Evolutionary conservation across 371 early-diverging fungal species (phyloP).

Genomic region (Mortierella sp.): DNA sequence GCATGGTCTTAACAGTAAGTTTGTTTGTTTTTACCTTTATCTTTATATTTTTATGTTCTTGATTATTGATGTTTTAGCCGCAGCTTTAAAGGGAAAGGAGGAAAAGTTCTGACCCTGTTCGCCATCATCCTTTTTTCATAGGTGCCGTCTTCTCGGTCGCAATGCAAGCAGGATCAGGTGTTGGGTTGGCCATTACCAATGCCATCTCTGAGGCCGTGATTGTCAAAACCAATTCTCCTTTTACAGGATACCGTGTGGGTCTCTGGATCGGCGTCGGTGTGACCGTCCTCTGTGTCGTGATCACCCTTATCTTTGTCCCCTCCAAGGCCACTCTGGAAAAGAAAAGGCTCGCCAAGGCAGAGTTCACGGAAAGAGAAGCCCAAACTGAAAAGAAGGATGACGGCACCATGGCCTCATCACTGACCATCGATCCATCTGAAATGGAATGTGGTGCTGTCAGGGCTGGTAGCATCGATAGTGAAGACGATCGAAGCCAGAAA

Average conservation of each 20-base stretch:
- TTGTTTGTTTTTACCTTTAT: neutral
- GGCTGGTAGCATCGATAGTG: neutral
- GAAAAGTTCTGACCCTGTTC: neutral
- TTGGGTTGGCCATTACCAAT: slow-evolving; percentile 47
- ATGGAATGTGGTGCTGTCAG: neutral
- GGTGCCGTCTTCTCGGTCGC: slow-evolving; percentile 51
- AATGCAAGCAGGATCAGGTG: slow-evolving; percentile 51
- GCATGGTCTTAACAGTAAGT: slow-evolving; percentile 51
- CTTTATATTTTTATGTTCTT: neutral
- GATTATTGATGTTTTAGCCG: no score
- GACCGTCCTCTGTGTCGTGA: slow-evolving; percentile 43
- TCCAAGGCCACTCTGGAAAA: slow-evolving; percentile 40
- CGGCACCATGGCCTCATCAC: no score
- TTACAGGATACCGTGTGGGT: slow-evolving; percentile 47
- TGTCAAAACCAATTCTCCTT: slow-evolving; percentile 21
- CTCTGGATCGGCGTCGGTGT: slow-evolving; percentile 50
- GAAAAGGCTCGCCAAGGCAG: slow-evolving; percentile 27
- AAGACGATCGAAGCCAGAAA: neutral
- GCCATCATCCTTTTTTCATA: neutral
- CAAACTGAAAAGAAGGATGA: neutral
- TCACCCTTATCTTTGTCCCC: slow-evolving; percentile 47
- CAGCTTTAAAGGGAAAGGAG: neutral
- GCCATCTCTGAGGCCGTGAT: slow-evolving; percentile 45
- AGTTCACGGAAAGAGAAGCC: neutral
- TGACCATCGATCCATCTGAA: neutral